Base-by-base conservation (phyloP, 1,284 basidiomycete genomes). In the Phaffia rhodozyma region DNA sequence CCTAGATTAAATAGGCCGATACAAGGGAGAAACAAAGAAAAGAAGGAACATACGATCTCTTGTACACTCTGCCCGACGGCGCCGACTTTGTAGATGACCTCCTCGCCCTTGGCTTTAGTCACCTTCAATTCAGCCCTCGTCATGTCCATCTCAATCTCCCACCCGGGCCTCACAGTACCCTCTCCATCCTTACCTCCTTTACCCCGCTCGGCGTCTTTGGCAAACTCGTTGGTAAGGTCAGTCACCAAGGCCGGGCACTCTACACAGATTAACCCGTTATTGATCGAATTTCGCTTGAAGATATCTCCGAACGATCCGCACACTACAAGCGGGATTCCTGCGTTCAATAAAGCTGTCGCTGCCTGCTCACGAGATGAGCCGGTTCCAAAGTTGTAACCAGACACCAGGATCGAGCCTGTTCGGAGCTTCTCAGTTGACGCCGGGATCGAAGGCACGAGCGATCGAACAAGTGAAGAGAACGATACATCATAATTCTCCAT, bases 351-450 rank as follows among this genome's bases (percentile, higher is more conserved):
- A 1, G 94, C 94, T 0, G 94, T 99, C 20, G 96, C 96, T 1
- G 94, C 94, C 75, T 99, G 94, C 77, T 99, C 94, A 58, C 94
- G 86, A n/a, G 92, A 97, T 0, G 91, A 96, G 9, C 94, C 96
- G 0, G 96, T 98, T 68, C 94, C 94, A 73, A 99, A 98, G 79
- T 99, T 99, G 80, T 91, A 97, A 16, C 96, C 94, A 1, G 91
- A 84, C 18, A 96, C 85, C 29, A 99, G 82, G 61, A 98, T 78
- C 11, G 87, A 84, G 47, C 91, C 88, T 57, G 66, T 66, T 34
- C 62, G 72, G 71, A 49, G 73, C 53, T 67, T 77, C 66, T 62
- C 77, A 5, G 68, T 66, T 23, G 69, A 58, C n/a, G 70, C 55
- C 27, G 70, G 66, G 23, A 71, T 61, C 21, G 67, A 61, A 7